Base-by-base conservation (phyloP, 176 grass and related monocot species). In the Oryza meyeriana region DNA sequence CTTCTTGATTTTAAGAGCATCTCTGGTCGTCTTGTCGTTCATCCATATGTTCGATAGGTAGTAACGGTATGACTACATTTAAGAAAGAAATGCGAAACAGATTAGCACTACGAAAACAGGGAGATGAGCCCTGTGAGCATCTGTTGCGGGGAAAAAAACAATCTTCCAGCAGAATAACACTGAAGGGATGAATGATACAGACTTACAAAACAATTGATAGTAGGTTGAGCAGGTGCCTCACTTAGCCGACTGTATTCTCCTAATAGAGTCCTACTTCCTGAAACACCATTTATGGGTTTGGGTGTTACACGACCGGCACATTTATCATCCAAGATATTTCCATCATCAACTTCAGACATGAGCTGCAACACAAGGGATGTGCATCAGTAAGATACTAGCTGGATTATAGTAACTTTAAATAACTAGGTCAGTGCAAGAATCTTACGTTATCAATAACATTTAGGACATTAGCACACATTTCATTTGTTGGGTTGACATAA, bases 1-100 rank as follows among this genome's bases (percentile, higher is more conserved):
- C 89, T 87, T 57, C 47, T 89, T 89, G 31, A 89, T 48, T 4
- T 84, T 57, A 8, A 94, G 84, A 83, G 89, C 74, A 32, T 67
- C 55, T 85, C 74, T 40, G 10, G 84, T 77, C 27, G 39, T 9
- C n/a, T 83, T 76, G 68, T 63, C 20, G 11, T 94, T 94, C 34
- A 70, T 74, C 92, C 84, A 94, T 2, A 79, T 68, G 61, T 89
- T 82, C 1, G 73, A 38, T 1, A 94, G 42, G 67, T 84, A 87
- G 52, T 71, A 84, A 66, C 61, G 7, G 6, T 94, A 92, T 57
- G 36, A 41, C 85, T 94, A 68, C 14, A 73, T 24, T 62, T 80
- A 1, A 57, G 18, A 66, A 67, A 39, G 17, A 52, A 58, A 6
- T 29, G 18, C 4, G 16, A 50, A 20, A 3, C n/a, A 22, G 30